phyloP scores from a whole-genome alignment of 805 yeast species.

The Torulaspora gathmanii region DNA sequence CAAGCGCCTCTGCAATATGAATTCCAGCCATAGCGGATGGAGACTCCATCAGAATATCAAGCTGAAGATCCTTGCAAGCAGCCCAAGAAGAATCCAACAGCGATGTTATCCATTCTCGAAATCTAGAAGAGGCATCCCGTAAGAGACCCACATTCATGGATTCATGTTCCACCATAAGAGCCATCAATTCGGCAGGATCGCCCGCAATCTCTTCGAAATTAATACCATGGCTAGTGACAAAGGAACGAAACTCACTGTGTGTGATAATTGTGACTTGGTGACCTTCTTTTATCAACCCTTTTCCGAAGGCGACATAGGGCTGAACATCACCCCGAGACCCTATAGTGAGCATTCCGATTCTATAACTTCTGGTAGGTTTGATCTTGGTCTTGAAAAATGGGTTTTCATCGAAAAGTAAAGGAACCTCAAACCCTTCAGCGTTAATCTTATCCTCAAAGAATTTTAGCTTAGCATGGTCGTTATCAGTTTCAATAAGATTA shows the following conservation, averaged over 20 bases:
- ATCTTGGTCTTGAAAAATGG: constrained; percentile 49
- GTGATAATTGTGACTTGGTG: constrained; percentile 82
- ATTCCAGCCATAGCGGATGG: constrained; percentile 96
- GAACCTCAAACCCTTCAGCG: constrained; percentile 60
- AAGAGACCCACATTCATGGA: constrained; percentile 76
- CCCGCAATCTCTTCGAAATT: constrained; percentile 78
- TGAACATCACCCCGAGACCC: constrained; percentile 98
- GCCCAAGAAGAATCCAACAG: constrained; percentile 71
- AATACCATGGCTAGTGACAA: constrained; percentile 66
- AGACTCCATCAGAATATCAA: constrained; percentile 83
- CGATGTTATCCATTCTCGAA: constrained; percentile 78
- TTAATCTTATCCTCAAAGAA: constrained; percentile 64
- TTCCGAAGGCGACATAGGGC: constrained; percentile 88
- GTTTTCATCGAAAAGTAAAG: constrained; percentile 63
- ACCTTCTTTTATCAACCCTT: constrained; percentile 73
- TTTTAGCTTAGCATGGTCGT: constrained; percentile 55
- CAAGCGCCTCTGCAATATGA: constrained; percentile 88
- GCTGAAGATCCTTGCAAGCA: constrained; percentile 63
- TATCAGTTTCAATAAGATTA: constrained; percentile 19
- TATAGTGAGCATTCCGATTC: constrained; percentile 72
- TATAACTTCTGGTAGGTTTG: constrained; percentile 50
- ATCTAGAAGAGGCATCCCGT: constrained; percentile 74
- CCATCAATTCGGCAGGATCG: constrained; percentile 87
- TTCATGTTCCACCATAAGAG: constrained; percentile 88
- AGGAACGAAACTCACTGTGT: constrained; percentile 71